Evolutionary conservation across 495 filamentous ascomycete genomes (phyloP).

Genomic region (Bryoglossum gracile): DNA sequence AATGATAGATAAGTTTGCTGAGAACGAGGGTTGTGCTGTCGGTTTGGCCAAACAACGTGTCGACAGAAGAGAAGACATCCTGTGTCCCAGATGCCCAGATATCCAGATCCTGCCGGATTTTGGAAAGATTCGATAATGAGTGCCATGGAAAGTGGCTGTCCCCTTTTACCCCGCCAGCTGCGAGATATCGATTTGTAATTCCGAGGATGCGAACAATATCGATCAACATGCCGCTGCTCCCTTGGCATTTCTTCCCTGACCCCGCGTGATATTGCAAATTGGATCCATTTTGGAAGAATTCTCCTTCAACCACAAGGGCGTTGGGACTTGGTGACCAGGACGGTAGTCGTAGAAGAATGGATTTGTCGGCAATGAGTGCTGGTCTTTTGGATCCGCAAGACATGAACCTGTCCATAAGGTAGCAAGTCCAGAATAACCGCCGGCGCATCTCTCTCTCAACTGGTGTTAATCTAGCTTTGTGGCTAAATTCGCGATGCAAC

Average conservation of each 20-base stretch:
- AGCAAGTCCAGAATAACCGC: constrained; percentile 77
- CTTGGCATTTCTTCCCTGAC: constrained; percentile 57
- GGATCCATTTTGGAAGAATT: constrained; percentile 60
- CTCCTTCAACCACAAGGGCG: constrained; percentile 48
- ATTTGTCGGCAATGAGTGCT: constrained; percentile 66
- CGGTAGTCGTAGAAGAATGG: constrained; percentile 63
- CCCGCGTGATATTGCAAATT: constrained; percentile 34
- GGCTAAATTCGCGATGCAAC: constrained; percentile 62
- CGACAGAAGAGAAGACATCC: constrained; percentile 53
- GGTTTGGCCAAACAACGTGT: constrained; percentile 63
- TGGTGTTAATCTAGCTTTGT: constrained; percentile 35
- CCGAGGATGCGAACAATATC: constrained; percentile 77
- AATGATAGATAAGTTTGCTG: constrained; percentile 76
- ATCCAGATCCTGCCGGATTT: constrained; percentile 78
- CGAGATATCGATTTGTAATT: constrained; percentile 75
- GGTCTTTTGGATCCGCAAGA: constrained; percentile 73
- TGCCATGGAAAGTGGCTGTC: constrained; percentile 90
- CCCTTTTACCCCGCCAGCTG: constrained; percentile 76
- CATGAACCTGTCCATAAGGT: constrained; percentile 73
- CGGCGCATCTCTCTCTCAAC: constrained; percentile 66
- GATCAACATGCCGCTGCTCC: constrained; percentile 62
- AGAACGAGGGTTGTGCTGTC: constrained; percentile 73
- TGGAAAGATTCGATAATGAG: constrained; percentile 71
- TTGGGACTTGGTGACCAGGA: constrained; percentile 30
- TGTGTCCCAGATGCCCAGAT: constrained; percentile 76